Percentiles rank a stretch among this genome's conserved stretches.
Conservation (phyloP, 352 stramenopile genomes). For the Phytopythium delawarense region DNA sequence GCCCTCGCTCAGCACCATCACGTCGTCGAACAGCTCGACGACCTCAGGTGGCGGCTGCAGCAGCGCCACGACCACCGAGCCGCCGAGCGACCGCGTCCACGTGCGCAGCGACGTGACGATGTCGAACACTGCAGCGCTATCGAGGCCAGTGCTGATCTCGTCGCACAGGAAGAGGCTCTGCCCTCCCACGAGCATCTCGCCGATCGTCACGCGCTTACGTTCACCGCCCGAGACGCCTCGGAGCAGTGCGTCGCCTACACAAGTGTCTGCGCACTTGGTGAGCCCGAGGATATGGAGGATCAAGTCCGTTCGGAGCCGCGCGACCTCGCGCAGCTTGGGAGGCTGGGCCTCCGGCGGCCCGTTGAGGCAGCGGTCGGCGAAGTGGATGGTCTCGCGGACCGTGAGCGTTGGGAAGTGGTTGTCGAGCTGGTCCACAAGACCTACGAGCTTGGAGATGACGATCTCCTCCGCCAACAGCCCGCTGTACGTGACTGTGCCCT, state of each 20-base stretch:
- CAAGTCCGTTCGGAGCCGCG: constrained; percentile 44
- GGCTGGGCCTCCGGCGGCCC: constrained; percentile 20
- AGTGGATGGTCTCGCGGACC: constrained; percentile 91
- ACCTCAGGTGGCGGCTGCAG: constrained; percentile 72
- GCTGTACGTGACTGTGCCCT: constrained; percentile 29
- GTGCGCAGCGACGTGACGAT: constrained; percentile 40
- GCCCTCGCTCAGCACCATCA: constrained; percentile 88
- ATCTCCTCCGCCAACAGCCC: constrained; percentile 25
- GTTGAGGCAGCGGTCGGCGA: constrained; percentile 87
- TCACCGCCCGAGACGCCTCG: constrained; percentile 89
- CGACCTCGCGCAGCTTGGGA: constrained; percentile 46
- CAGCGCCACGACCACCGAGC: constrained; percentile 18
- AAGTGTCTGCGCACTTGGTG: constrained; percentile 69
- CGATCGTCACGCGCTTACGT: constrained; percentile 77
- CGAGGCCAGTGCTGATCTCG: constrained; percentile 40
- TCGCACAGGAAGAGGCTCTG: constrained; percentile 66
- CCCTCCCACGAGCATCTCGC: constrained; percentile 22
- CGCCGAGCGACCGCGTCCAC: constrained; percentile 24
- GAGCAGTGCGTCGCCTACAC: constrained; percentile 75
- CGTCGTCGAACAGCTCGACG: constrained; percentile 90
- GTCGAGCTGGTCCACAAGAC: constrained; percentile 62
- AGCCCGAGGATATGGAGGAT: constrained; percentile 69
- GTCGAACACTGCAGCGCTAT: constrained; percentile 29
- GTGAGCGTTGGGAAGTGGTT: constrained; percentile 87
- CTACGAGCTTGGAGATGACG: constrained; percentile 36